Evolutionary conservation across 805 yeast species (phyloP).

Genomic region (Komagataella phaffii): DNA sequence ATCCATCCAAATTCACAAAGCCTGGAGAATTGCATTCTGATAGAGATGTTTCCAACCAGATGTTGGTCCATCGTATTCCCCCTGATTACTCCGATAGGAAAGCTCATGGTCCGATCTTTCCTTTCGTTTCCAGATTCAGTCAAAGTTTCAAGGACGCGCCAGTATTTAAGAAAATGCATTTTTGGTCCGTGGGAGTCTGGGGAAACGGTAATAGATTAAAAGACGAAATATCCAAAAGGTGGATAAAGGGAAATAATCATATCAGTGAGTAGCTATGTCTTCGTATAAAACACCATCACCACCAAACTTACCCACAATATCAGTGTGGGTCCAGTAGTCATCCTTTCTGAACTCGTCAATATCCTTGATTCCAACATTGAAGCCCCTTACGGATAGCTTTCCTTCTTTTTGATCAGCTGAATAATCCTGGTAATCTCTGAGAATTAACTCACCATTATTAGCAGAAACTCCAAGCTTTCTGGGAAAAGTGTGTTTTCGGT

Average conservation of each 20-base stretch:
- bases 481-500: not conserved
- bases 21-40: not conserved
- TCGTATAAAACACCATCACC: conserved; percentile 61
- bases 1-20: conserved; percentile 1
- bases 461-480: conserved; percentile 42
- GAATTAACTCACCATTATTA: conserved; percentile 47
- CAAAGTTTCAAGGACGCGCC: conserved; percentile 19
- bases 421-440: conserved; percentile 21
- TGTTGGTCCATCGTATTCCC: not conserved
- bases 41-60: not conserved
- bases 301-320: conserved; percentile 48
- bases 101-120: not conserved
- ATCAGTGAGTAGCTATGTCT: not conserved
- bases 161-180: conserved; percentile 29
- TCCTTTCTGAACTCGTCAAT: conserved; percentile 6
- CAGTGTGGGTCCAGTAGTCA: conserved; percentile 35
- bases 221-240: conserved; percentile 39
- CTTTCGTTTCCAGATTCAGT: not conserved
- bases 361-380: conserved; percentile 39
- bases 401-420: conserved; percentile 30
- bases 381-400: conserved; percentile 45
- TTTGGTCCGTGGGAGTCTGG: conserved; percentile 65
- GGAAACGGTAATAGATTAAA: conserved; percentile 32
- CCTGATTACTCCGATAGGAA: not conserved
- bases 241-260: conserved; percentile 31